Conservation (phyloP, 106 monocot genomes). For the Posidonia australis region DNA sequence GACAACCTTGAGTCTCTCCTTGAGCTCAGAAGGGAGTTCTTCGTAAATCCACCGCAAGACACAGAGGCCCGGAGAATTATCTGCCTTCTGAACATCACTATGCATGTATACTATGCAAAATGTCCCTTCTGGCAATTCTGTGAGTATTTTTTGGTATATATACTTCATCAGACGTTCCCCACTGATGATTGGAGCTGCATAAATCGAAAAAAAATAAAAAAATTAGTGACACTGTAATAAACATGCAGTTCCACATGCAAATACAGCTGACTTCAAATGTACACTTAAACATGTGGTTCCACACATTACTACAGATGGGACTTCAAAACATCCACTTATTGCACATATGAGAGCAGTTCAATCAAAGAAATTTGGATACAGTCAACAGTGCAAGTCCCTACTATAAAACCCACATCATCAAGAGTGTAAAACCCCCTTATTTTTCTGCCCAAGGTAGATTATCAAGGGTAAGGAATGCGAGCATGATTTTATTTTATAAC, state of each 20-base stretch:
- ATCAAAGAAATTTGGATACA: no score
- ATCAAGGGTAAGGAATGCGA: no score
- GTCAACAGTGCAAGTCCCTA: no score
- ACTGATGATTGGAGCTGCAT: conserved; percentile 48
- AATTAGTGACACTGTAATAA: not conserved
- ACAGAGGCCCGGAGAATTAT: conserved; percentile 82
- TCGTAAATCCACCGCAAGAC: conserved; percentile 85
- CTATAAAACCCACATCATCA: no score
- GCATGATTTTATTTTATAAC: no score
- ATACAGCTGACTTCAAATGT: no score
- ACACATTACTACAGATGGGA: no score
- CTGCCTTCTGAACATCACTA: conserved; percentile 59
- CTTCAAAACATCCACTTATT: no score
- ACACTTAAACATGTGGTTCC: no score
- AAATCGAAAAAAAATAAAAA: not conserved
- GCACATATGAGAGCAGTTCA: no score
- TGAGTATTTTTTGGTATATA: conserved; percentile 46
- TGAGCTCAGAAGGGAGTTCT: conserved; percentile 56
- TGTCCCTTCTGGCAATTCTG: conserved; percentile 58
- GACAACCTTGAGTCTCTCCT: conserved; percentile 67
- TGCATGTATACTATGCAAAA: conserved; percentile 90
- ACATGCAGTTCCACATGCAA: not conserved
- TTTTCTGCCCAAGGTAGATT: no score
- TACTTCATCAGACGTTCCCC: conserved; percentile 82
- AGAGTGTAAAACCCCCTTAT: no score